phyloP scores from a whole-genome alignment of 768 basidiomycete genomes.

The Leccinum boreale region DNA sequence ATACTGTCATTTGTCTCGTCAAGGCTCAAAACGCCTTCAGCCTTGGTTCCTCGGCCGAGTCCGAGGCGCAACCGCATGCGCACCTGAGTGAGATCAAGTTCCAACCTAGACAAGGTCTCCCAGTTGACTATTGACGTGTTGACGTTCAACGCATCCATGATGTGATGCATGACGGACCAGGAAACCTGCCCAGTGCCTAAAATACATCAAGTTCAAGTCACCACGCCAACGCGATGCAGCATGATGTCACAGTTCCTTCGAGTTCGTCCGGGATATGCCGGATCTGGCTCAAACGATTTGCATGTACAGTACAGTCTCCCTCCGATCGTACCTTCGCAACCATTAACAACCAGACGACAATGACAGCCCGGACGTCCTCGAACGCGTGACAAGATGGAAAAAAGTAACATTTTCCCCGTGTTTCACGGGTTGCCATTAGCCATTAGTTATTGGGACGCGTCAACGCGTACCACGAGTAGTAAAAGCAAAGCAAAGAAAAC shows the following conservation, averaged over 20 bases:
- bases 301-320: neutral
- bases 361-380: neutral
- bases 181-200: neutral
- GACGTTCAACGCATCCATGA: neutral
- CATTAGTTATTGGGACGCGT: neutral
- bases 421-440: slow-evolving; percentile 3
- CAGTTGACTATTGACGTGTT: neutral
- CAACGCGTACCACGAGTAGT: neutral
- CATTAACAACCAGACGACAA: neutral
- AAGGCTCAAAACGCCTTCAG: no score
- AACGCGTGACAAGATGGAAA: neutral
- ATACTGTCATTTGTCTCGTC: no score
- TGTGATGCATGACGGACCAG: neutral
- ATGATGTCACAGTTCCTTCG: neutral
- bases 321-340: neutral
- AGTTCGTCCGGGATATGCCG: neutral
- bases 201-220: neutral
- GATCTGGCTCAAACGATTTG: neutral
- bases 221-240: neutral
- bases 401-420: neutral
- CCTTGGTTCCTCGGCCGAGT: neutral
- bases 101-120: neutral
- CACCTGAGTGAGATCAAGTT: neutral
- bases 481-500: no score
- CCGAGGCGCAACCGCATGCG: neutral